A percentile compares a stretch with the other conserved stretches of the same genome.
phyloP scores from a whole-genome alignment of 306 rosid species.

The Hylodesmum podocarpum region DNA sequence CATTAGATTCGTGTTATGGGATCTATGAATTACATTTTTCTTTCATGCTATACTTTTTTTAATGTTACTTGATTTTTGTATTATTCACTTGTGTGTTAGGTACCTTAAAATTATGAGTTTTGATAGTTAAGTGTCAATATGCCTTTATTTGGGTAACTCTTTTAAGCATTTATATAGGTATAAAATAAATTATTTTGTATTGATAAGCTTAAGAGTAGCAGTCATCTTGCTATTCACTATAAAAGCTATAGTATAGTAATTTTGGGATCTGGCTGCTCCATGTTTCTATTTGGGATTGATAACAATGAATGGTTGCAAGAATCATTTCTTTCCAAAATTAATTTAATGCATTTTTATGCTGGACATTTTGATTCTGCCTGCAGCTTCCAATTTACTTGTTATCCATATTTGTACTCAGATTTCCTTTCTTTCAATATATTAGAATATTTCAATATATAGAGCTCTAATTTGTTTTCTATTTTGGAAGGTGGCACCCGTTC shows the following conservation, averaged over 20 bases:
- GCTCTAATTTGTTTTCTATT: slow-evolving; percentile 25
- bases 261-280: neutral
- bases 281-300: neutral
- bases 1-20: neutral
- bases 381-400: neutral
- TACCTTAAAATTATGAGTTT: neutral
- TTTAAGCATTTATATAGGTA: neutral
- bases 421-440: neutral
- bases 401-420: neutral
- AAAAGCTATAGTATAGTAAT: neutral
- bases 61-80: neutral
- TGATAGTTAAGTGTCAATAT: neutral
- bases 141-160: neutral
- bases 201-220: neutral
- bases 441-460: neutral
- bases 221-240: neutral
- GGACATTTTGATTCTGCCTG: neutral
- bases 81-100: neutral
- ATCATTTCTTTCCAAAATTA: neutral
- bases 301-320: neutral
- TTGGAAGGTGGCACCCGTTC: slow-evolving; percentile 65
- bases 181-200: neutral
- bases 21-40: neutral
- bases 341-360: neutral
- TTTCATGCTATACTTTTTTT: neutral